Evolutionary conservation across 768 basidiomycete species (phyloP), one percentile per base, ranked within the genome.

Genomic region (Steccherinum ochraceum): DNA sequence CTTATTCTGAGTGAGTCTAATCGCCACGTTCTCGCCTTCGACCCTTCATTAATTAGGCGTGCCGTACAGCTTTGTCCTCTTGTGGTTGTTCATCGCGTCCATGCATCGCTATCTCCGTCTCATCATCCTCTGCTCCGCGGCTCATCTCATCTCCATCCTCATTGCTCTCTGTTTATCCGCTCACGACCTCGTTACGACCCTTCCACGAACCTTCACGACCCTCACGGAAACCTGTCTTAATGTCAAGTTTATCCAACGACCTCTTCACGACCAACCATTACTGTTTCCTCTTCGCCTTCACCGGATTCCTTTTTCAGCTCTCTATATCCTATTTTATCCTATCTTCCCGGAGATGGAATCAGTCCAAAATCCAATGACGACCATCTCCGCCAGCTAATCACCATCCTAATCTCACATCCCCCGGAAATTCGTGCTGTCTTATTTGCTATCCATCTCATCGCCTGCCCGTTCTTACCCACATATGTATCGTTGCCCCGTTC

Each of bases 161-260:
- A 7, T 18, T 23, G 41, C 41, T 43, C 19, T 43, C n/a, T 43
- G 7, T 43, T 18, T 43, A 43, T 23, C 19, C 41, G 41, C 21
- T 43, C 35, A 50, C 52, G 41, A 46, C 40, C 51, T 25, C 12
- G 10, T 47, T 48, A 57, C 43, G 56, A 45, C 51, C 46, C 24
- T 41, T 46, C 12, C n/a, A 40, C 47, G 24, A 45, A 35, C 20
- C 49, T 10, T 50, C 30, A 50, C 24, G 49, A 50, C 49, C 24
- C 23, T 42, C 41, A 11, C 41, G 30, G 30, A 35, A 7, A 35
- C 16, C 16, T 35, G 30, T n/a, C n/a, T n/a, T n/a, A n/a, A n/a
- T n/a, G n/a, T n/a, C 30, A 35, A 35, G 30, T 35, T n/a, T n/a
- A 16, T 35, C 30, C 30, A 35, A 35, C 30, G 30, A 35, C 30